phyloP scores from a whole-genome alignment of 2,329 filamentous ascomycete species.

The Clonostachys rhizophaga region DNA sequence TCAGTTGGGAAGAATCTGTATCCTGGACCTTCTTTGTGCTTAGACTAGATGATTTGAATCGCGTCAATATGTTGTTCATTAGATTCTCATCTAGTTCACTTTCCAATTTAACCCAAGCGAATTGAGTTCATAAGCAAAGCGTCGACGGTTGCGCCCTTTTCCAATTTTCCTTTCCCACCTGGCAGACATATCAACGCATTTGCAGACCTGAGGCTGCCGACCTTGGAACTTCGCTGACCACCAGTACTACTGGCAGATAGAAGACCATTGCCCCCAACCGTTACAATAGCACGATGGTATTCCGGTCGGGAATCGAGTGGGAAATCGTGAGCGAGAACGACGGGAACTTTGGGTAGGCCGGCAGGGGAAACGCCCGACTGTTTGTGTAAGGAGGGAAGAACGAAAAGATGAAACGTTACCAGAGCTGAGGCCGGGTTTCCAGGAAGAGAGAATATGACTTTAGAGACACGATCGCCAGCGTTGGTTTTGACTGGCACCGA shows the following conservation, averaged over 20 bases:
- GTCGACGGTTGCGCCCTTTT: slow-evolving; percentile 66
- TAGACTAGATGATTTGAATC: slow-evolving; percentile 17
- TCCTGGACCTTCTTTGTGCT: too few relatives aligned
- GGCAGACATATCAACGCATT: slow-evolving; percentile 83
- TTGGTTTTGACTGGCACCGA: slow-evolving; percentile 69
- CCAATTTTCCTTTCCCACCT: slow-evolving; percentile 55
- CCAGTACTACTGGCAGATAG: slow-evolving; percentile 80
- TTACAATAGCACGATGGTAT: slow-evolving; percentile 82
- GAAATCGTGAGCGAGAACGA: slow-evolving; percentile 69
- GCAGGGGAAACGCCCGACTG: slow-evolving; percentile 62
- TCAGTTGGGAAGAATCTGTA: too few relatives aligned
- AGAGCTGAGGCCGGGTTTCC: slow-evolving; percentile 92
- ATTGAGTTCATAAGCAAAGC: slow-evolving; percentile 71
- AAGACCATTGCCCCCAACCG: slow-evolving; percentile 58
- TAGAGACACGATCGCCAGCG: slow-evolving; percentile 53
- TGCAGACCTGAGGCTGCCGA: slow-evolving; percentile 83
- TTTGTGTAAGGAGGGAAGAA: slow-evolving; percentile 80
- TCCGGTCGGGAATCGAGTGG: slow-evolving; percentile 75
- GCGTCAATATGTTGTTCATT: slow-evolving; percentile 16
- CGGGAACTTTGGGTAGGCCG: slow-evolving; percentile 69
- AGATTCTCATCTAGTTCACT: too few relatives aligned
- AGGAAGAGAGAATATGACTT: slow-evolving; percentile 82
- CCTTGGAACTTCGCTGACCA: slow-evolving; percentile 81
- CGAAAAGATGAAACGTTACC: slow-evolving; percentile 91
- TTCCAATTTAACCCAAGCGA: slow-evolving; percentile 6